Percentiles rank a stretch among this genome's conserved stretches.
Evolutionary conservation across 2,329 filamentous ascomycete species (phyloP).

Genomic region (Fusarium newnesense): DNA sequence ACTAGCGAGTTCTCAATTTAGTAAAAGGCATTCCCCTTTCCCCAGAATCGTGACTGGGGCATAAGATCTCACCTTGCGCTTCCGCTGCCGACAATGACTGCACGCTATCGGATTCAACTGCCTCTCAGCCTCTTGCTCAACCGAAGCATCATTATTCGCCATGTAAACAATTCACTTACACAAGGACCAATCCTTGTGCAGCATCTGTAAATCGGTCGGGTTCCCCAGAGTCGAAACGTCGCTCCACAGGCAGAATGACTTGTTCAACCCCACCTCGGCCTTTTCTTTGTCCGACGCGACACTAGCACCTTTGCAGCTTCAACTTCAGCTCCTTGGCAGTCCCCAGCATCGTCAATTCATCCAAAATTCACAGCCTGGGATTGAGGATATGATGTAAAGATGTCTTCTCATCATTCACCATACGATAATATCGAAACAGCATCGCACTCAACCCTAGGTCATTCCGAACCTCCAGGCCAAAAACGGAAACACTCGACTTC

Average conservation of each 20-base stretch:
- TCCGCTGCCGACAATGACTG: conserved; percentile 47
- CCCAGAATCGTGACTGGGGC: too few species aligned
- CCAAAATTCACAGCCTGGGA: fast-evolving
- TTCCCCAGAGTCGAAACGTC: neutral
- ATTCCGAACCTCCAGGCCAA: conserved; percentile 31
- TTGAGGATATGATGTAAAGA: neutral
- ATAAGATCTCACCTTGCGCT: conserved; percentile 44
- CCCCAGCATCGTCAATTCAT: neutral
- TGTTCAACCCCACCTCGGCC: conserved; percentile 41
- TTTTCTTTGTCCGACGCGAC: conserved; percentile 43
- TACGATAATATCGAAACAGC: conserved; percentile 44
- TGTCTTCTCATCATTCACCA: conserved; percentile 47
- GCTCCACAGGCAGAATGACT: neutral
- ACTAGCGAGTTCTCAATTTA: conserved; percentile 8
- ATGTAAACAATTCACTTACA: conserved; percentile 19
- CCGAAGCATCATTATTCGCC: conserved; percentile 16
- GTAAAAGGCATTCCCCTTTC: neutral
- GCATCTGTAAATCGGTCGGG: neutral
- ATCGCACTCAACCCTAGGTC: conserved; percentile 38
- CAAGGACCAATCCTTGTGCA: conserved; percentile 2
- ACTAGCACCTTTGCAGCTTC: conserved; percentile 9
- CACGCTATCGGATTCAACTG: conserved; percentile 48
- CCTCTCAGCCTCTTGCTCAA: conserved; percentile 20
- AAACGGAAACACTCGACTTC: conserved; percentile 46
- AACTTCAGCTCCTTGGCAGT: neutral